Evolutionary conservation across 352 stramenopile genomes (phyloP).

Genomic region (Pythium dissotocum): DNA sequence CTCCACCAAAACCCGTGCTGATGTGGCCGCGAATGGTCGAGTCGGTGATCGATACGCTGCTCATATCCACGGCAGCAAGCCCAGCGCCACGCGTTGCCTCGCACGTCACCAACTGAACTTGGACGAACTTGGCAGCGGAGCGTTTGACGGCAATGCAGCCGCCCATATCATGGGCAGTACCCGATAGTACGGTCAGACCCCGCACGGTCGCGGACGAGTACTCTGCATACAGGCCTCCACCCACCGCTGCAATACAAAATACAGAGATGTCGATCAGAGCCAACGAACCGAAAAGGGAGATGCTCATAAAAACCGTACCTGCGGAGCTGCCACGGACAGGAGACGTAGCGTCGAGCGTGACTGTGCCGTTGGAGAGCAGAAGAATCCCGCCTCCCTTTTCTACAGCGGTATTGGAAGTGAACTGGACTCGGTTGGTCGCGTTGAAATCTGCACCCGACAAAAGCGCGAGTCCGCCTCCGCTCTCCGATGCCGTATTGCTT

Average conservation of each 20-base stretch:
- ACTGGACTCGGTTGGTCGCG: slow-evolving; percentile 7
- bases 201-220: slow-evolving; percentile 18
- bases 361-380: slow-evolving; percentile 39
- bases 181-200: slow-evolving; percentile 4
- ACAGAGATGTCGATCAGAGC: neutral
- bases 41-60: slow-evolving; percentile 3
- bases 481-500: slow-evolving; percentile 31
- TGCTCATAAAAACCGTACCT: slow-evolving; percentile 24
- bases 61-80: slow-evolving; percentile 13
- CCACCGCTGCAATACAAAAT: neutral
- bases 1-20: slow-evolving; percentile 9
- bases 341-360: slow-evolving; percentile 32
- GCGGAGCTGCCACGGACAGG: slow-evolving; percentile 34
- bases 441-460: slow-evolving; percentile 28
- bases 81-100: slow-evolving; percentile 11
- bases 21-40: slow-evolving; percentile 4
- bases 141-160: slow-evolving; percentile 15
- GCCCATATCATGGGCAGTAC: slow-evolving; percentile 1
- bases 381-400: slow-evolving; percentile 47
- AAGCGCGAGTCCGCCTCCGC: slow-evolving; percentile 57
- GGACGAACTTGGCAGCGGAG: slow-evolving; percentile 4
- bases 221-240: slow-evolving; percentile 25
- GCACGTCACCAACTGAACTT: neutral
- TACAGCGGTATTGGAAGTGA: slow-evolving; percentile 34
- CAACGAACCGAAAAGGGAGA: neutral